Evolutionary conservation across 352 stramenopile species (phyloP), one percentile per base, ranked within the genome.

Genomic region (Phytophthora gonapodyides): DNA sequence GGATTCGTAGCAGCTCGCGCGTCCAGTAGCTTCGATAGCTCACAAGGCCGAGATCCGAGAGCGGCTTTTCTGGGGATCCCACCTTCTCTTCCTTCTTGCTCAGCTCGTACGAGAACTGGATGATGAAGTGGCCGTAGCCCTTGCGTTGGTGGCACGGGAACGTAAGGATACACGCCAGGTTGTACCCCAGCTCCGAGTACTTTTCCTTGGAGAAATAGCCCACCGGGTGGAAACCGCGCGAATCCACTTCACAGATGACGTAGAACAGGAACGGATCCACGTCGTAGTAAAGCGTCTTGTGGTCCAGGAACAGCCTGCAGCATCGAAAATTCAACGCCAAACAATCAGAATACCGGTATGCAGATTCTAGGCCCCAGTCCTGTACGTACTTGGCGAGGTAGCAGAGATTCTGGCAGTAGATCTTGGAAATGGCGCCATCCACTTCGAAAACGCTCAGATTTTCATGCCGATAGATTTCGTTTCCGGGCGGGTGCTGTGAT

Each of bases 171-270:
- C 98, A 99, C 31, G 98, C 97, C 33, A 99, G 75, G 73, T 99
- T 99, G 82, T 99, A 99, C 5, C 97, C 97, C 64, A 99, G 87
- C 43, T 96, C 84, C 17, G 91, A 98, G 49, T 97, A 84, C 67
- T 99, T 99, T 71, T 99, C 98, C 73, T 99, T 99, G 33, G 91
- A 98, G 74, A 99, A 99, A 74, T 99, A 99, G 8, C 97, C 98
- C 9, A 99, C 96, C 34, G 97, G 93, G 66, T 99, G 96, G 58
- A 96, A 96, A 10, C 94, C 84, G 13, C 82, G 81, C 36, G 58
- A 74, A 73, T 98, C 94, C 2, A 98, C 91, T 63, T 99, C 90
- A 52, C 94, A 99, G 40, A 99, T 84, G 17, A 99, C 86, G 77
- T 99, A 99, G 82, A 99, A 99, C 30, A 98, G 88, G 72, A 99